Conservation (phyloP, 495 filamentous ascomycete genomes). For the Penicillium waksmanii region DNA sequence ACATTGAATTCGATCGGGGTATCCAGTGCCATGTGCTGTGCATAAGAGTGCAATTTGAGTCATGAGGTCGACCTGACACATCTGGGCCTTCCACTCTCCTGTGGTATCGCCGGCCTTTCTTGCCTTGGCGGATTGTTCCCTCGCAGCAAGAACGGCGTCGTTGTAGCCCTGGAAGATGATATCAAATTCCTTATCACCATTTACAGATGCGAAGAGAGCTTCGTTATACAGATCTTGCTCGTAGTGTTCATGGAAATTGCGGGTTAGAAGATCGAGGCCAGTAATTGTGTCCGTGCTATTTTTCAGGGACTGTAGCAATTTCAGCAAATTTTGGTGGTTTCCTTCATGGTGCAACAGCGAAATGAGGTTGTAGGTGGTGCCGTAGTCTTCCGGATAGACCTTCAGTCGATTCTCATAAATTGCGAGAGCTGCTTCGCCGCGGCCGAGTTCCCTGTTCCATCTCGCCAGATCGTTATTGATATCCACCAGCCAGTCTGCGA, state of each 20-base stretch:
- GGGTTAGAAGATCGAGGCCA: constrained; percentile 11
- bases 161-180: constrained; percentile 15
- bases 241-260: constrained; percentile 14
- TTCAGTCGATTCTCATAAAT: constrained; percentile 19
- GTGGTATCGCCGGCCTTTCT: neutral
- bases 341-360: constrained; percentile 6
- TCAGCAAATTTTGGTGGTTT: constrained; percentile 9
- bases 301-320: constrained; percentile 19
- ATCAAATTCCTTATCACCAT: constrained; percentile 7
- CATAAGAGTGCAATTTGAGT: constrained; percentile 14
- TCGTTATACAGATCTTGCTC: constrained; percentile 8
- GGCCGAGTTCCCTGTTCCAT: constrained; percentile 9
- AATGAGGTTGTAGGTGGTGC: constrained; percentile 9
- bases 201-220: constrained; percentile 9
- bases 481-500: neutral
- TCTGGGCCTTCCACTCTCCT: neutral
- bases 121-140: neutral
- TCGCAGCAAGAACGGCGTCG: constrained; percentile 8
- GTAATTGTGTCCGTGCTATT: constrained; percentile 12
- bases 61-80: constrained; percentile 16
- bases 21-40: neutral
- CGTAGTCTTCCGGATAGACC: constrained; percentile 13
- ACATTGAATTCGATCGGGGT: neutral
- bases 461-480: constrained; percentile 14
- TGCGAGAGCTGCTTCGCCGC: constrained; percentile 2